Evolutionary conservation across 2,329 filamentous ascomycete genomes (phyloP).

Genomic region (Thielaviopsis musarum): DNA sequence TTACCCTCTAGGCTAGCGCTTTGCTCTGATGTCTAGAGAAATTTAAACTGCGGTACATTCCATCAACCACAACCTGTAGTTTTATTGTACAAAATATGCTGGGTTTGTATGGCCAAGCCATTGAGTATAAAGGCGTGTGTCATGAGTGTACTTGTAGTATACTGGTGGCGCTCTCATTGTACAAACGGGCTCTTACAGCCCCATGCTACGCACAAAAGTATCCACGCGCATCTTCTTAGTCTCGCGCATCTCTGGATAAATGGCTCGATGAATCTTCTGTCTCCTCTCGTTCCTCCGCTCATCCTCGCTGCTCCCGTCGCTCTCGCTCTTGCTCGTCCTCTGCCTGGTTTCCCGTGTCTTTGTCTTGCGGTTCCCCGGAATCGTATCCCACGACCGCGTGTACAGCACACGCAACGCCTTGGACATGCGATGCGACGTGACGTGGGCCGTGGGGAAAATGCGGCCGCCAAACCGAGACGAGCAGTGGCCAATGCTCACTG

Average conservation of each 20-base stretch:
- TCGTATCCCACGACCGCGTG: background rate
- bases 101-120: no score
- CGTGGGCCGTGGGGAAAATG: background rate
- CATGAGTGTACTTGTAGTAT: no score
- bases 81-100: no score
- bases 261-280: background rate
- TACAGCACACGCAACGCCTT: background rate
- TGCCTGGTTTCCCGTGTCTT: background rate
- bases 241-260: conserved; percentile 14
- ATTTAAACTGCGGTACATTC: conserved; percentile 20
- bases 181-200: no score
- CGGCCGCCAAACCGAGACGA: background rate
- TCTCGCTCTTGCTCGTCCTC: background rate
- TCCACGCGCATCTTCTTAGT: conserved; percentile 21
- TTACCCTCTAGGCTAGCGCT: conserved; percentile 31
- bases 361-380: background rate
- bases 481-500: background rate
- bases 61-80: background rate
- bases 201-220: conserved; percentile 16
- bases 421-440: background rate
- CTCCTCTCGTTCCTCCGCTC: no score
- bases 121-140: no score
- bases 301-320: no score
- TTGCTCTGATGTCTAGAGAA: conserved; percentile 18
- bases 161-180: no score